These are phyloP conservation scores for Beverwykella pulmonaria DNA, from an alignment of 495 filamentous ascomycete genomes.

Conservation along the genomic window DNA sequence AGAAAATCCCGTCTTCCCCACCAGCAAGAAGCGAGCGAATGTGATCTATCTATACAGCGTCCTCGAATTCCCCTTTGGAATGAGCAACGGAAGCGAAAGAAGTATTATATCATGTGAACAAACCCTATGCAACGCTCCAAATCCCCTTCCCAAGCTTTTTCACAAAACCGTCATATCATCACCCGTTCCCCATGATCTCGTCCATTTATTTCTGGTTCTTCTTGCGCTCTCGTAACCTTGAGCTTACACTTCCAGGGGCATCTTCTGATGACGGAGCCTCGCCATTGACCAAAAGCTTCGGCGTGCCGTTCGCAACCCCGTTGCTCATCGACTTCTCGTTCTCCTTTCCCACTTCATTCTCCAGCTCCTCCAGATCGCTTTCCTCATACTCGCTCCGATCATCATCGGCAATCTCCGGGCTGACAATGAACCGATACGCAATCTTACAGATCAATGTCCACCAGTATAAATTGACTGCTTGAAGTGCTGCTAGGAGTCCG, in stretches of 20 bases:
- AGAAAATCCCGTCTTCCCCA: no score
- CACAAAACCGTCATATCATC: neutral
- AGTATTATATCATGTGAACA: neutral
- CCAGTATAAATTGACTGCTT: conserved; percentile 50
- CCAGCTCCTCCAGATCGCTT: conserved; percentile 20
- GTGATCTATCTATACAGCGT: neutral
- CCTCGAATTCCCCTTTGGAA: neutral
- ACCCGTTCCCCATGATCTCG: neutral
- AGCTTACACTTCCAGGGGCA: neutral
- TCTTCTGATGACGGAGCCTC: conserved; percentile 4
- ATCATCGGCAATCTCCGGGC: conserved; percentile 38
- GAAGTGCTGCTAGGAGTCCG: conserved; percentile 42
- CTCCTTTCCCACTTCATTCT: neutral
- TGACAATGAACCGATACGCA: conserved; percentile 38
- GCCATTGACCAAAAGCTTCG: conserved; percentile 27
- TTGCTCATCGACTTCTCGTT: neutral
- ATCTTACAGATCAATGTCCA: conserved; percentile 45
- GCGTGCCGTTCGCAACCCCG: conserved; percentile 12
- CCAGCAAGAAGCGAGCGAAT: no score
- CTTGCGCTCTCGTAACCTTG: conserved; percentile 18
- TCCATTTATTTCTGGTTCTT: conserved; percentile 6
- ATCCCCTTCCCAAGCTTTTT: neutral
- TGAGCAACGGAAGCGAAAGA: neutral
- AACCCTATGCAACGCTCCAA: neutral
- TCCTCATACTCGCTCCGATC: conserved; percentile 48